These are phyloP conservation scores for Debaryomyces hansenii DNA, from an alignment of 805 yeast species.

Conservation along the genomic window DNA sequence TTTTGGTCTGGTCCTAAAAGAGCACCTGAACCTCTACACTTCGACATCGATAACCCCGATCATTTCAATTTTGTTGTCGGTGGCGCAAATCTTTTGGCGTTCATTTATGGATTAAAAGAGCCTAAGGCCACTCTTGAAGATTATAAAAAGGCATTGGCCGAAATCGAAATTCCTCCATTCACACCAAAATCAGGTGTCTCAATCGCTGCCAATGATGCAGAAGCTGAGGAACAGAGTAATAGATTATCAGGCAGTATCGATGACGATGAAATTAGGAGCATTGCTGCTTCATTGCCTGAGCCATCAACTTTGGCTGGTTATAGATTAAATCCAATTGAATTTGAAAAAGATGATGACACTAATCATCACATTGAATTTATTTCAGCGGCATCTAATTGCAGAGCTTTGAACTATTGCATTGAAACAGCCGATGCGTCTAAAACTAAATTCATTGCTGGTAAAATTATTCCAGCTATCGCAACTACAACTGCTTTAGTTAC, in stretches of 20 bases:
- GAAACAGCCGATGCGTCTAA: constrained; percentile 85
- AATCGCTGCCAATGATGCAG: constrained; percentile 83
- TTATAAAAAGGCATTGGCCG: constrained; percentile 56
- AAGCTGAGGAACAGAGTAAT: constrained; percentile 79
- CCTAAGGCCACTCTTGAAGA: constrained; percentile 54
- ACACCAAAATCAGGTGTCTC: constrained; percentile 71
- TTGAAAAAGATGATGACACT: constrained; percentile 96
- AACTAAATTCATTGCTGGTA: constrained; percentile 97
- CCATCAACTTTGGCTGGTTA: constrained; percentile 89
- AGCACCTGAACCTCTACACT: constrained; percentile 83
- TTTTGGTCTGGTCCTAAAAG: constrained; percentile 99
- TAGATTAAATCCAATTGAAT: constrained; percentile 84
- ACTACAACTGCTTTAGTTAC: constrained; percentile 98
- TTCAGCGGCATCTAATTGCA: constrained; percentile 91
- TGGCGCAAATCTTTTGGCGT: constrained; percentile 90
- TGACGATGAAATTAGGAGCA: constrained; percentile 60
- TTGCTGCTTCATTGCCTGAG: constrained; percentile 81
- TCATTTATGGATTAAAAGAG: constrained; percentile 84
- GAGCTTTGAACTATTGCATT: constrained; percentile 89
- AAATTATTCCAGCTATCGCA: constrained; percentile 98
- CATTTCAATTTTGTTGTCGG: constrained; percentile 83
- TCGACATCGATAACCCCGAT: constrained; percentile 72
- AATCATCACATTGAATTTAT: constrained; percentile 97
- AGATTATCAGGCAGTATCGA: constrained; percentile 44
- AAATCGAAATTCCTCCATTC: constrained; percentile 52